Base-by-base conservation (phyloP, 768 basidiomycete species). In the Termitomyces sp. region DNA sequence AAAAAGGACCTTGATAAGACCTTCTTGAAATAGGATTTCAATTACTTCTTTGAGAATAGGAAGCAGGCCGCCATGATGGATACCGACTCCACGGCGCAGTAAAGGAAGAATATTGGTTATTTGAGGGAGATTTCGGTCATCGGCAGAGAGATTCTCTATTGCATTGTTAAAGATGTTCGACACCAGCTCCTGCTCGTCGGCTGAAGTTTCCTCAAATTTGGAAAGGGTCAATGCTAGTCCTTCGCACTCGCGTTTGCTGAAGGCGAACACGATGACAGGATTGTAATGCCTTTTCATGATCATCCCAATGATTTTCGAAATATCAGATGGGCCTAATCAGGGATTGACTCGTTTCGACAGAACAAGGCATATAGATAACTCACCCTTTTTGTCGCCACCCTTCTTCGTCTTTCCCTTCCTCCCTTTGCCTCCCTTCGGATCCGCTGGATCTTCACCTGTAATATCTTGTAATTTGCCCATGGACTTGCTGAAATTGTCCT, bases 41-140 rank as follows among this genome's bases (percentile, higher is more conserved):
- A 99, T 98, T 48, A 98, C 94, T 69, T 99, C 97, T 69, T 99
- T 99, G 43, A 99, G 80, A 61, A 98, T 97, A 0, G 97, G 97
- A 18, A 99, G 82, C 39, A 99, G 83, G 43, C 97, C 97, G 41
- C 96, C 95, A 66, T 99, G 97, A 79, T 99, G 97, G 64, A 99
- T 94, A 53, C 97, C 97, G 63, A 96, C 93, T 32, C 97, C 97
- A 61, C 97, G 88, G 61, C 90, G 91, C 27, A 99, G 82, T 22
- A 99, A 80, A 2, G 97, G 97, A 9, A 98, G 80, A 53, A 98
- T 83, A 60, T 95, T 92, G 47, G 88, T 76, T 64, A 99, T 98
- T 70, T 98, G 96, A 1, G 96, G 94, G 18, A 99, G 83, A 64
- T 87, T 83, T 31, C 91, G 81, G 73, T 99, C 96, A 59, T 90